Percentiles rank a stretch among this genome's conserved stretches.
Evolutionary conservation across 805 yeast species (phyloP).

Genomic region (Candida morakotiae): DNA sequence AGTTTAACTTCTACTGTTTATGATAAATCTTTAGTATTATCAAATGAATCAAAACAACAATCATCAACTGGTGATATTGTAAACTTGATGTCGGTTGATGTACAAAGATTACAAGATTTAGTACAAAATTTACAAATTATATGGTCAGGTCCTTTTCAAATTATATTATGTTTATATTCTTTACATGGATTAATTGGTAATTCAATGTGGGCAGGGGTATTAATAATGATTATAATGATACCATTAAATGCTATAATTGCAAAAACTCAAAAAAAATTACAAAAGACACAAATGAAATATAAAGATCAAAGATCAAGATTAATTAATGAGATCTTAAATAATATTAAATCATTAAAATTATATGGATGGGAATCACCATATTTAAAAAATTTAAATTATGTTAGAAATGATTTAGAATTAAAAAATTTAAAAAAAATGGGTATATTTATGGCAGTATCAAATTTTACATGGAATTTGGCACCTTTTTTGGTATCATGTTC

Average conservation of each 20-base stretch:
- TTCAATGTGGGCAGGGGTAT: conserved; percentile 96
- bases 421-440: conserved; percentile 73
- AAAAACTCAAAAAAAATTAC: conserved; percentile 63
- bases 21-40: conserved; percentile 61
- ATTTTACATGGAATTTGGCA: conserved; percentile 77
- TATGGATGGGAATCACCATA: conserved; percentile 96
- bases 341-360: conserved; percentile 86
- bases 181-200: conserved; percentile 72
- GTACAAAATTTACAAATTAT: conserved; percentile 72
- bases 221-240: conserved; percentile 69
- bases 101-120: conserved; percentile 81
- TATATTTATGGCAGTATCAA: conserved; percentile 61
- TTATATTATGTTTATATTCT: conserved; percentile 68
- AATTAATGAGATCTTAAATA: conserved; percentile 82
- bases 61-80: conserved; percentile 91
- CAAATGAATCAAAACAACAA: conserved; percentile 66
- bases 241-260: conserved; percentile 75
- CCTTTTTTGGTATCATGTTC: conserved; percentile 88
- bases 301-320: conserved; percentile 92
- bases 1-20: conserved; percentile 65
- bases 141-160: conserved; percentile 94
- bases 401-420: conserved; percentile 86
- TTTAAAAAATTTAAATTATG: conserved; percentile 64
- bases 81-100: conserved; percentile 90
- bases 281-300: conserved; percentile 80